Base-by-base conservation (phyloP, 2,329 filamentous ascomycete genomes). In the Helotiales sp. region DNA sequence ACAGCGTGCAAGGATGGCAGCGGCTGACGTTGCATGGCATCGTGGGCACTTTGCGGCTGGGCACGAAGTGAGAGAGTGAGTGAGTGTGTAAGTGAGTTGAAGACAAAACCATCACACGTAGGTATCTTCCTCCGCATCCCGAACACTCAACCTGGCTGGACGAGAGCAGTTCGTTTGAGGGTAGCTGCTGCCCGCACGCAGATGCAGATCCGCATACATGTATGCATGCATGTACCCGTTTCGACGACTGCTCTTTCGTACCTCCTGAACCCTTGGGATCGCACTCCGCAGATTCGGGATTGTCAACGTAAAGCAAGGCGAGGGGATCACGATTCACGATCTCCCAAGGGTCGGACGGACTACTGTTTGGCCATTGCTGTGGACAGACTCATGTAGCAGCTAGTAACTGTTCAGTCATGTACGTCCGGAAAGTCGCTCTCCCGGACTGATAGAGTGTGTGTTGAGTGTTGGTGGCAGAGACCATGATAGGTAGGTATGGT, bases 321-420 rank as follows among this genome's bases (percentile, higher is more conserved):
- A 54, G 47, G 45, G 47, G 60, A 62, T 54, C 22, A 52, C 43
- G 66, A 72, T 72, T 71, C 68, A 65, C 40, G 69, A 72, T 72
- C 71, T 66, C 34, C 65, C 57, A 60, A 52, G 63, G 62, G 64
- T 58, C 28, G 17, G 43, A 63, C 65, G 68, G 68, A 60, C 68
- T 63, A 60, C 60, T 68, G 65, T 69, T 63, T 71, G 52, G 55
- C 62, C 37, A 47, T 57, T 24, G 45, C 28, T 50, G 45, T 30
- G 20, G 28, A 30, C 20, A 49, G 45, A 34, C 22, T 45, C 40
- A 45, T 55, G 30, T 15, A 22, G 40, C 40, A 45, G 20, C n/a
- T n/a, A 17, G 47, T 28, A 15, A 26, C 22, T 13, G 6, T 11
- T 11, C 52, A 24, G 40, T 22, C n/a, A 11, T 26, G 32, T 57